Base-by-base conservation (phyloP, 1,284 basidiomycete species). In the Ustilago bromivora region DNA sequence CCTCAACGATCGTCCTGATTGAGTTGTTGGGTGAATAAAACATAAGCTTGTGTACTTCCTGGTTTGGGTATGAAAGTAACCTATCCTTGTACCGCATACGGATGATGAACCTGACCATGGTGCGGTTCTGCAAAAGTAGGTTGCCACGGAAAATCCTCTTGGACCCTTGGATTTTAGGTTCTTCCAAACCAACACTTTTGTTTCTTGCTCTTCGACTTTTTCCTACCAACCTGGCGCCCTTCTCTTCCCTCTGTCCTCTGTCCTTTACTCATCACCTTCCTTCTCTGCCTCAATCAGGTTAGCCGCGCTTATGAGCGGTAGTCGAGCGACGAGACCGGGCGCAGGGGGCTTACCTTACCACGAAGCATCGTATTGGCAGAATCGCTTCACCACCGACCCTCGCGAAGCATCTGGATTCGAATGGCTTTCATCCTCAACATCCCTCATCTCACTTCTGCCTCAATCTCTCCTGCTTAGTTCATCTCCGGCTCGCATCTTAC, bases 331-430 rank as follows among this genome's bases (percentile, higher is more conserved):
- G 40, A 6, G 40, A 6, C 40, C 40, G 10, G 40, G 2, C n/a
- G 40, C 13, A 43, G 40, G 40, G 13, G 74, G 58, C 6, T 38
- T 76, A 0, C 55, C 74, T 2, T 76, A 76, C 47, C 65, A 76
- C 38, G 11, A 78, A 13, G 58, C 87, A 82, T 15, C 87, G 51
- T 55, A 86, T 72, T 72, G 75, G 71, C 43, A 73, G 52, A 41
- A 55, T 34, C 57, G 80, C 34, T 53, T 76, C 59, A 4, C 86
- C 82, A 35, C 87, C 88, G 56, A 88, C 82, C 35, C 86, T 78
- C 66, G 75, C 38, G 73, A 76, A 40, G 8, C 13, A 1, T 1
- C 4, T 3, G 75, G 75, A 3, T 77, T 77, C 46, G 75, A 77
- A 56, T 77, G 75, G 75, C 71, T 73, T 11, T 64, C 66, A 1